Evolutionary conservation across 1,139 yeast species (phyloP).

Genomic region (Saccharomyces hybrid): DNA sequence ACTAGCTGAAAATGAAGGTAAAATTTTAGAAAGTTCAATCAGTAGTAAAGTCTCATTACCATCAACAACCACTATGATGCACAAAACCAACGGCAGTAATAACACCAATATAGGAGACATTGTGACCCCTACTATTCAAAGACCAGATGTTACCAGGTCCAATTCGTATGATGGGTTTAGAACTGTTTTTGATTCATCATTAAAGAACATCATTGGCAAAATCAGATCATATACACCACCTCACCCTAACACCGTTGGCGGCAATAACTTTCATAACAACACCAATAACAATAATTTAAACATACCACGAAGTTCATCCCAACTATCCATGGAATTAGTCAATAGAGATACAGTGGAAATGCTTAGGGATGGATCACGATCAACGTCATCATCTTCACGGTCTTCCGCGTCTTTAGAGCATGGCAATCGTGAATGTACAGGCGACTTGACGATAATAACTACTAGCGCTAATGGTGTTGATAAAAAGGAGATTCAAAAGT

Average conservation of each 20-base stretch:
- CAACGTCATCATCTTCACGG: not conserved
- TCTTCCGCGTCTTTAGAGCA: not conserved
- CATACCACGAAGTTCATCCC: slow-evolving; percentile 11
- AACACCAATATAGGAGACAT: slow-evolving; percentile 1
- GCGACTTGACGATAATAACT: not conserved
- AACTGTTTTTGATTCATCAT: slow-evolving; percentile 25
- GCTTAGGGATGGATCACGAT: not conserved
- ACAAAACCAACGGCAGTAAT: not conserved
- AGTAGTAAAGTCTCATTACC: slow-evolving; percentile 18
- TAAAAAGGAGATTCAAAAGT: slow-evolving; percentile 5
- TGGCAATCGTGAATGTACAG: not conserved
- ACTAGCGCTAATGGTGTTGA: slow-evolving; percentile 3
- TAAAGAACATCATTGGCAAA: slow-evolving; percentile 26
- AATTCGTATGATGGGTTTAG: slow-evolving; percentile 24
- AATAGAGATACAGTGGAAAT: slow-evolving; percentile 2
- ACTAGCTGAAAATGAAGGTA: slow-evolving; percentile 12
- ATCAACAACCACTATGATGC: slow-evolving; percentile 1
- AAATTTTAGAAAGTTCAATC: slow-evolving; percentile 14
- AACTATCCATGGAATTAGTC: slow-evolving; percentile 5
- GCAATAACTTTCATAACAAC: slow-evolving; percentile 2
- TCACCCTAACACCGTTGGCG: slow-evolving; percentile 4
- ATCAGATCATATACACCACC: slow-evolving; percentile 30
- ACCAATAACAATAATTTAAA: not conserved
- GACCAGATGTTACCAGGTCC: slow-evolving; percentile 11
- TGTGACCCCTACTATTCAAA: slow-evolving; percentile 5